Evolutionary conservation across 495 filamentous ascomycete genomes (phyloP), one percentile per base, ranked within the genome.

Genomic region (Talaromyces nanjingensis): DNA sequence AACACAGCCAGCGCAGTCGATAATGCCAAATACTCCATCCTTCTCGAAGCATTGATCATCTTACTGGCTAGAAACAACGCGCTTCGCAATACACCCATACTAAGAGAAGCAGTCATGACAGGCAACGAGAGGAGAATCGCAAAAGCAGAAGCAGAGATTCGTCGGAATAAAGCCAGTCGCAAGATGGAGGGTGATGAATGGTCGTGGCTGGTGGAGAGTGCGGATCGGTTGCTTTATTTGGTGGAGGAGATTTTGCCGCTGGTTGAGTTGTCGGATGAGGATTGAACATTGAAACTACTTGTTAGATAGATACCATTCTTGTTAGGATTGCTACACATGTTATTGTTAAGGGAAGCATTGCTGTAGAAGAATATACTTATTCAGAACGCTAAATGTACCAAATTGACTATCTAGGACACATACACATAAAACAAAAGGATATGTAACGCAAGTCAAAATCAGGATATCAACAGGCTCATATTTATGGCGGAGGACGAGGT

Each of bases 1-100:
- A 86, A 83, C 55, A 86, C 81, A 0, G 73, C 81, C 5, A 84
- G 79, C 6, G 73, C 82, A 0, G 81, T 80, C 5, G 91, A 96
- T 57, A 97, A 97, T 69, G 87, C 89, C 3, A 93, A 92, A 73
- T 79, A 97, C 34, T 88, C 88, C 4, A 74, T 97, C 3, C 70
- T 91, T 59, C 71, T 97, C 0, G 93, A 98, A 73, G 79, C 80
- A 0, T 71, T 96, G 62, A 65, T 93, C 59, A 80, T 87, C 53
- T 73, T 89, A 4, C 69, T 92, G n/a, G 78, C 79, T 1, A 68
- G 72, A 0, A 67, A 69, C 25, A 65, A 72, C 0, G 61, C 73
- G 64, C 64, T 88, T 7, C 69, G 67, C 22, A 74, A 83, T 54
- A 83, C 80, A 16, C 65, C 71, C 0, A 67, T 65, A 4, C 68